Percentiles rank a stretch among this genome's conserved stretches.
phyloP scores from a whole-genome alignment of 1,284 basidiomycete genomes.

The Retiboletus flavoniger region DNA sequence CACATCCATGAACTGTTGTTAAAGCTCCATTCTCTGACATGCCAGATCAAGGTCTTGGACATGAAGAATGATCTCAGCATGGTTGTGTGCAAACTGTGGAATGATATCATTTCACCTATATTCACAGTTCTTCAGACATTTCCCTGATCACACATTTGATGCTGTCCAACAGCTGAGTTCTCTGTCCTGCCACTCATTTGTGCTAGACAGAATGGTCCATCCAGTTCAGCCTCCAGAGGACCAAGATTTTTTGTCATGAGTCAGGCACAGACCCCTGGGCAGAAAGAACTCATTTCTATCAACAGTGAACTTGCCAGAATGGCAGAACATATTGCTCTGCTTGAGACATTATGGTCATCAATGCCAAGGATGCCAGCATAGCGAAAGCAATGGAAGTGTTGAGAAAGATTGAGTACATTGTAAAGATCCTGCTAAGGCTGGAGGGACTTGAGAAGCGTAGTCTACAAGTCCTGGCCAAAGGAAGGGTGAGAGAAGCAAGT shows the following conservation, averaged over 20 bases:
- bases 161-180: not conserved
- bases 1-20: not conserved
- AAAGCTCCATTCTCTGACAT: not conserved
- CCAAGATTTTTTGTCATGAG: conserved; percentile 13
- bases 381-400: conserved; percentile 7
- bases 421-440: too few relatives aligned
- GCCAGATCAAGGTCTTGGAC: not conserved
- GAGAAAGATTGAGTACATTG: conserved; percentile 10
- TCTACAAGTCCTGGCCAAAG: too few relatives aligned
- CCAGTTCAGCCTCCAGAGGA: not conserved
- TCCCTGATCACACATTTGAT: not conserved
- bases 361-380: not conserved
- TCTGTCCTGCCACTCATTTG: conserved; percentile 16
- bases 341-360: conserved; percentile 1
- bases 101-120: conserved; percentile 25
- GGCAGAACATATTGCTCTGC: not conserved
- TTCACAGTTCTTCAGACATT: conserved; percentile 13
- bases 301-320: not conserved
- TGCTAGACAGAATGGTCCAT: conserved; percentile 1
- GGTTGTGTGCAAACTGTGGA: conserved; percentile 29
- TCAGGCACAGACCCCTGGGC: conserved; percentile 2
- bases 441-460: too few relatives aligned
- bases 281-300: conserved; percentile 5
- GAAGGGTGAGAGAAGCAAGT: too few relatives aligned
- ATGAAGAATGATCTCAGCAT: not conserved